Evolutionary conservation across 192 early-diverging fungal genomes (phyloP).

Genomic region (Entophlyctis luteolus): DNA sequence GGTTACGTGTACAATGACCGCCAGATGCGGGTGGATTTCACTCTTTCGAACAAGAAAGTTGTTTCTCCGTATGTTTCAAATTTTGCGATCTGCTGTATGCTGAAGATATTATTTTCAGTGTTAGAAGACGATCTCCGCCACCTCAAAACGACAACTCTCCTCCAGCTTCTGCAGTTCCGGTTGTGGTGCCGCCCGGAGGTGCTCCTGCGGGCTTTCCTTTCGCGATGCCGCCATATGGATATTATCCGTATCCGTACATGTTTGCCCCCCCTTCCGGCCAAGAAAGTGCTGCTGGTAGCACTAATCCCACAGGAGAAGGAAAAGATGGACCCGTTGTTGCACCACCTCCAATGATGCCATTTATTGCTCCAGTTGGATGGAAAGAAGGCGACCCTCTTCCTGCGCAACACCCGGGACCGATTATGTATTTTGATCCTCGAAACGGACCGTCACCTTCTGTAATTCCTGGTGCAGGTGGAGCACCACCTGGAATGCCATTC

Average conservation of each 20-base stretch:
- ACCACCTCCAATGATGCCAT: neutral
- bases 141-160: neutral
- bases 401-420: neutral
- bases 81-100: too few species aligned
- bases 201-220: constrained; percentile 3
- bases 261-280: neutral
- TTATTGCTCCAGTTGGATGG: neutral
- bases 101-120: neutral
- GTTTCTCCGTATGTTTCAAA: too few species aligned
- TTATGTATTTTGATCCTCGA: constrained; percentile 12
- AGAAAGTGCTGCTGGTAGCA: neutral
- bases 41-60: constrained; percentile 41
- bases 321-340: neutral
- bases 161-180: neutral
- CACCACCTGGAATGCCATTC: neutral
- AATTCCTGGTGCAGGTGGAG: neutral
- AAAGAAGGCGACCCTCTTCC: constrained; percentile 4
- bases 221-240: constrained; percentile 16
- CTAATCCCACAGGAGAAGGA: neutral
- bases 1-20: constrained; percentile 41
- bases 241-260: constrained; percentile 12
- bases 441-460: neutral
- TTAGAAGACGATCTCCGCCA: neutral
- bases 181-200: neutral
- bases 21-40: constrained; percentile 43